Conservation (phyloP, 139 green algal genomes). For the Asterochloris sp. region DNA sequence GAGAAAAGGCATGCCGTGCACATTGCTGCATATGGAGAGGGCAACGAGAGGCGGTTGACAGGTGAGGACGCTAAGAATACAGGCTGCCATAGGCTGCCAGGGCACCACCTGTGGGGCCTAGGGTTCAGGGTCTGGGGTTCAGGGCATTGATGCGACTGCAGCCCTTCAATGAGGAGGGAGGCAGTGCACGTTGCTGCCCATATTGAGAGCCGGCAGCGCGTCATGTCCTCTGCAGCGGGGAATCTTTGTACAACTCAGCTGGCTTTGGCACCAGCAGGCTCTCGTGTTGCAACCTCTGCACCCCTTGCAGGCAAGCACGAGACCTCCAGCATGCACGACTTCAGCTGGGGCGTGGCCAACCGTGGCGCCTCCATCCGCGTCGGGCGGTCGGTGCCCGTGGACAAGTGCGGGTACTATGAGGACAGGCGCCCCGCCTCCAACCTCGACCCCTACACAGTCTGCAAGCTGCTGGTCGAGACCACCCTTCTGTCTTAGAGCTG, state of each 20-base stretch:
- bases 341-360: slow-evolving; percentile 96
- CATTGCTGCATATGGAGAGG: slow-evolving; percentile 82
- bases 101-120: background rate
- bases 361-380: slow-evolving; percentile 93
- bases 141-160: background rate
- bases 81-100: background rate
- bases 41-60: slow-evolving; percentile 97
- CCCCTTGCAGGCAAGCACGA: slow-evolving; percentile 67
- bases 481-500: slow-evolving; percentile 54
- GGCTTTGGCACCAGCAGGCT: no score
- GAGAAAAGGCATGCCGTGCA: slow-evolving; percentile 80
- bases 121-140: background rate
- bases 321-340: slow-evolving; percentile 93
- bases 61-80: background rate
- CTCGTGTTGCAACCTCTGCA: no score
- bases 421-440: slow-evolving; percentile 94
- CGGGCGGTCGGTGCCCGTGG: slow-evolving; percentile 76
- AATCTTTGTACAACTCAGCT: no score
- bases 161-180: background rate
- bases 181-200: no score
- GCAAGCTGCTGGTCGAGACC: slow-evolving; percentile 67
- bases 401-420: slow-evolving; percentile 97
- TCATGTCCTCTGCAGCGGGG: no score
- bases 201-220: no score
- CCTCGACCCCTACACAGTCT: slow-evolving; percentile 92